Percentiles rank a stretch among this genome's conserved stretches.
These are phyloP conservation scores for Meripilus lineatus DNA, from an alignment of 1,284 basidiomycete genomes.

Conservation along the genomic window DNA sequence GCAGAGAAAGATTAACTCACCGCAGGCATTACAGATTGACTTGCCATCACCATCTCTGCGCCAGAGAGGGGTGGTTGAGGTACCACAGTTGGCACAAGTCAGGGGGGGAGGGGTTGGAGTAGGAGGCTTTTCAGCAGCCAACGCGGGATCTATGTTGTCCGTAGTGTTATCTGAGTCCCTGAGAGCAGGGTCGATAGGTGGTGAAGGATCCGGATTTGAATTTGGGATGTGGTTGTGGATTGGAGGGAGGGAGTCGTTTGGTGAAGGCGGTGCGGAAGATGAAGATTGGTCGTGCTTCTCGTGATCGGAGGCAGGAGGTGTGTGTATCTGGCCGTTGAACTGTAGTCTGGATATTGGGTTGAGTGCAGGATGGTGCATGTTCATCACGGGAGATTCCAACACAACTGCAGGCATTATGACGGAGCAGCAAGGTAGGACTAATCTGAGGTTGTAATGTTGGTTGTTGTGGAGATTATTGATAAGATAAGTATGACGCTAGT, in stretches of 20 bases:
- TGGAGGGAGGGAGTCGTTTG: conserved; percentile 9
- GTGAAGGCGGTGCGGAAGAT: conserved; percentile 21
- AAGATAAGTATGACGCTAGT: no score
- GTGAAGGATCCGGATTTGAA: conserved; percentile 15
- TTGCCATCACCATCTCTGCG: conserved; percentile 75
- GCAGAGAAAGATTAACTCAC: conserved; percentile 47
- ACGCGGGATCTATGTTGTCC: conserved; percentile 22
- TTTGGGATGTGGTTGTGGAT: neutral
- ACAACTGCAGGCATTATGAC: conserved; percentile 26
- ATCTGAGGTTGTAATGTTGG: no score
- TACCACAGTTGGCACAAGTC: conserved; percentile 67
- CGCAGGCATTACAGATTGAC: conserved; percentile 83
- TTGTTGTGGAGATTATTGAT: no score
- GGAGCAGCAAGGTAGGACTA: no score
- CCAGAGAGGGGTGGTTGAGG: conserved; percentile 76
- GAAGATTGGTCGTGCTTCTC: conserved; percentile 23
- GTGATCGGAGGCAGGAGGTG: conserved; percentile 28
- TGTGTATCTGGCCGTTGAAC: conserved; percentile 27
- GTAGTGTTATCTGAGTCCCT: conserved; percentile 11
- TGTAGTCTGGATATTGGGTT: conserved; percentile 24
- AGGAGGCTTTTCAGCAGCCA: conserved; percentile 18
- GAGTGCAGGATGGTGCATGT: conserved; percentile 26
- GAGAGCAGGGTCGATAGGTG: conserved; percentile 23
- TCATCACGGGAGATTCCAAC: conserved; percentile 25
- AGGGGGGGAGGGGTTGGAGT: conserved; percentile 19